Base-by-base conservation (phyloP, 345 rosid species). In the Corymbia maculata region DNA sequence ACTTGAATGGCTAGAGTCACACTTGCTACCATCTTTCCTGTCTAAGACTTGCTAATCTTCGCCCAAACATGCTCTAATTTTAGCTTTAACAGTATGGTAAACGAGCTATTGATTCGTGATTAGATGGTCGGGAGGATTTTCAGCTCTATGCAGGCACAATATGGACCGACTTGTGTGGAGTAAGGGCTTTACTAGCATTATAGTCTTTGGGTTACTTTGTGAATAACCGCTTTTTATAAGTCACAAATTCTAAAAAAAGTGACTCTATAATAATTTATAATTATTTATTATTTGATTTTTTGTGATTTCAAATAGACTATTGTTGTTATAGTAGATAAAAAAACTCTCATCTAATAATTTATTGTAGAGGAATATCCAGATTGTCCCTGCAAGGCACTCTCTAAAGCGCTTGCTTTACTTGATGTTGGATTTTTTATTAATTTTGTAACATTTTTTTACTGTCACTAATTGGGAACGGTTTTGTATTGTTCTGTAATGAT, bases 81-180 rank as follows among this genome's bases (percentile, higher is more conserved):
- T 14, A 59, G 14, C 24, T 26, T 59, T 10, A 11, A 59, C 66
- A 59, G 26, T 59, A 59, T 59, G 28, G 7, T 85, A 85, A 51
- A 28, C 21, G 36, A 5, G 42, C 22, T 22, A 28, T 21, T 44
- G 70, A 24, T 47, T 19, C 6, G 36, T 55, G 44, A 75, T 53
- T 92, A 94, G 96, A 92, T 94, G 45, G 93, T 94, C 87, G 95
- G 95, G 91, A 94, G 95, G 79, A 91, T 92, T 75, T 85, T 94
- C 85, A 93, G 91, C 55, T 89, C 93, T 49, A 89, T 93, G 93
- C 92, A 89, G 57, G 88, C 90, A 49, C 86, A 91, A 53, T 87
- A 90, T 44, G 94, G 94, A 26, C 85, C 68, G 24, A 84, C 90
- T 85, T 42, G 68, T 22, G 86, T 36, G 42, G 42, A 36, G 42